Evolutionary conservation across 139 green algal genomes (phyloP).

Genomic region (Tetraselmis striata): DNA sequence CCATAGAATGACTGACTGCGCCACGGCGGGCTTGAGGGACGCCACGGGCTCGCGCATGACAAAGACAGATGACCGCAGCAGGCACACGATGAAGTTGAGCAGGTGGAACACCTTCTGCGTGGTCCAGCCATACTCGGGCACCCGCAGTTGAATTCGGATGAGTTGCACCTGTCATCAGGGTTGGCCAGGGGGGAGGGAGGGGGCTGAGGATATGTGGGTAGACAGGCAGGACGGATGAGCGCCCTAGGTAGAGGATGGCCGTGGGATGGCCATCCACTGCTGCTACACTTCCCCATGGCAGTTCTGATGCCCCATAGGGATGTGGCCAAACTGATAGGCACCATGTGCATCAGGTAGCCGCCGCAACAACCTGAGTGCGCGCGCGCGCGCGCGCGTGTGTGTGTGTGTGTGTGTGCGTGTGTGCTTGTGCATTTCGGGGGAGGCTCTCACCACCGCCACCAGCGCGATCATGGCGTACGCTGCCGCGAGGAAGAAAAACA

Average conservation of each 20-base stretch:
- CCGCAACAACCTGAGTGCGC: too few relatives aligned
- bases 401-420: too few relatives aligned
- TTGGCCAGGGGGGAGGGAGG: not conserved
- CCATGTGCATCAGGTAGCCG: constrained; percentile 10
- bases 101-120: constrained; percentile 99
- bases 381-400: too few relatives aligned
- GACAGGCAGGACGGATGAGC: not conserved
- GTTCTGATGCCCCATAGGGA: not conserved
- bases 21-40: constrained; percentile 20
- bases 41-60: constrained; percentile 51
- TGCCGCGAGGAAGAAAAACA: constrained; percentile 17
- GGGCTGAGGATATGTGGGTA: too few relatives aligned
- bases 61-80: constrained; percentile 71
- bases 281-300: not conserved
- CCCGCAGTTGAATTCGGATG: constrained; percentile 79
- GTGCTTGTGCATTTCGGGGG: too few relatives aligned
- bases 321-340: not conserved
- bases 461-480: constrained; percentile 28
- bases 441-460: constrained; percentile 9
- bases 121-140: constrained; percentile 98
- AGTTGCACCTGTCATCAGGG: constrained; percentile 62
- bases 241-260: too few relatives aligned
- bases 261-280: too few relatives aligned
- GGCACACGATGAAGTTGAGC: constrained; percentile 84
- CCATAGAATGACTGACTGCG: constrained; percentile 68